phyloP scores from a whole-genome alignment of 2,329 filamentous ascomycete genomes.

The Fusarium phyllophilum region DNA sequence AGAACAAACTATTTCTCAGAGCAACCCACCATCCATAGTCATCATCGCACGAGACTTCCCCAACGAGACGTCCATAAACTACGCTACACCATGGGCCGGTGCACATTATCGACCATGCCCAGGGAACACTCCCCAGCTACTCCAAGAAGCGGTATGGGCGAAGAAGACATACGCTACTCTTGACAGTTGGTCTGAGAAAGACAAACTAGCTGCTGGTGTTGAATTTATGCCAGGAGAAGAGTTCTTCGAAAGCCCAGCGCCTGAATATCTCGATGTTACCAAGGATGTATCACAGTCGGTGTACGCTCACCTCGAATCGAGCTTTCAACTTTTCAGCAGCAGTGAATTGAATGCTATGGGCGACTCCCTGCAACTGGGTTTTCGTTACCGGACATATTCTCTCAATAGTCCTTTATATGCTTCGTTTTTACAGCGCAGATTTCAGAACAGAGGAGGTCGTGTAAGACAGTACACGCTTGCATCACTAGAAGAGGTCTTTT shows the following conservation, averaged over 20 bases:
- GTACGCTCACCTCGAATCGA: neutral
- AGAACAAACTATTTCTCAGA: neutral
- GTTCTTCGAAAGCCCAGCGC: neutral
- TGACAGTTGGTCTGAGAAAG: neutral
- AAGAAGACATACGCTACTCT: neutral
- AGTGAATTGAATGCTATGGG: neutral
- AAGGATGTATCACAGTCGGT: neutral
- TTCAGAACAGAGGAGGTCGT: neutral
- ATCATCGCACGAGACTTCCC: neutral
- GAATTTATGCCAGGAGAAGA: constrained; percentile 3
- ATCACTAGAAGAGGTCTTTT: neutral
- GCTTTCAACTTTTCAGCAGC: neutral
- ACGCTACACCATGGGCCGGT: constrained; percentile 8
- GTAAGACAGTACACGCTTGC: neutral
- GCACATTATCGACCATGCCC: constrained; percentile 9
- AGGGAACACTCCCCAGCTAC: neutral
- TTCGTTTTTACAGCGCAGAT: neutral
- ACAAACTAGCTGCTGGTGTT: neutral
- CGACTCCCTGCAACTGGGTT: neutral
- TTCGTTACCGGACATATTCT: constrained; percentile 1
- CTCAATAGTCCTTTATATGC: neutral
- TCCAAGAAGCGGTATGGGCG: neutral
- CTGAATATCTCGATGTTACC: neutral
- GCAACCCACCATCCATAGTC: neutral
- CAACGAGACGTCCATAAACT: neutral